Evolutionary conservation across 495 filamentous ascomycete genomes (phyloP).

Genomic region (Geopyxis carbonaria): DNA sequence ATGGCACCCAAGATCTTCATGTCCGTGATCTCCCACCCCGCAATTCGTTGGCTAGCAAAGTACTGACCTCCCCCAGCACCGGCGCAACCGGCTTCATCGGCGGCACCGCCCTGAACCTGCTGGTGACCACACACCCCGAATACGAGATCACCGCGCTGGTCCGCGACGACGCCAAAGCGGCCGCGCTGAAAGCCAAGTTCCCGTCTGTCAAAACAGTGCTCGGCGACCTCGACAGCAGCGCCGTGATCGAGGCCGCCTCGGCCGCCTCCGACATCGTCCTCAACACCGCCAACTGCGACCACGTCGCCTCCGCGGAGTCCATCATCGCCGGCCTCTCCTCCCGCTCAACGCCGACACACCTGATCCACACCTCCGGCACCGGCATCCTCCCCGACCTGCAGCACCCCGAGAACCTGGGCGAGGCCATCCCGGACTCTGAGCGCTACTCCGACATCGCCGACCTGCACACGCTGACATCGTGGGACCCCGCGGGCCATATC

Average conservation of each 20-base stretch:
- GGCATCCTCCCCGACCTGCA: conserved; percentile 33
- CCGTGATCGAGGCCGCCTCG: conserved; percentile 35
- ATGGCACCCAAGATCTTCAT: neutral
- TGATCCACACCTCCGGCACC: conserved; percentile 49
- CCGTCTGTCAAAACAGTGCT: conserved; percentile 35
- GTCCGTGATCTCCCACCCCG: neutral
- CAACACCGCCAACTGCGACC: conserved; percentile 39
- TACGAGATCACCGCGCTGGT: conserved; percentile 32
- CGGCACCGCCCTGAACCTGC: conserved; percentile 31
- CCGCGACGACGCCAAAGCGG: conserved; percentile 25
- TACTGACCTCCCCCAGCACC: conserved; percentile 24
- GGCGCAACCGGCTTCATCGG: conserved; percentile 37
- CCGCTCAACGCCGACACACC: conserved; percentile 9
- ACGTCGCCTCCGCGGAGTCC: conserved; percentile 33
- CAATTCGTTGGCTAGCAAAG: conserved; percentile 3
- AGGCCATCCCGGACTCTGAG: conserved; percentile 33
- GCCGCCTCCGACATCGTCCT: conserved; percentile 42
- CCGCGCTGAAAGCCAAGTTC: conserved; percentile 24
- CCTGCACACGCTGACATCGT: conserved; percentile 32
- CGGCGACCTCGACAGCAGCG: conserved; percentile 36
- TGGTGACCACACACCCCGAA: conserved; percentile 30
- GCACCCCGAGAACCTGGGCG: conserved; percentile 29
- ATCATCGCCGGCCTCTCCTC: conserved; percentile 32
- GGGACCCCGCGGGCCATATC: conserved; percentile 35
- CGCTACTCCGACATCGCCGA: conserved; percentile 42